Evolutionary conservation across 305 asterid genomes (phyloP).

Genomic region (Stenogyne calaminthoides): DNA sequence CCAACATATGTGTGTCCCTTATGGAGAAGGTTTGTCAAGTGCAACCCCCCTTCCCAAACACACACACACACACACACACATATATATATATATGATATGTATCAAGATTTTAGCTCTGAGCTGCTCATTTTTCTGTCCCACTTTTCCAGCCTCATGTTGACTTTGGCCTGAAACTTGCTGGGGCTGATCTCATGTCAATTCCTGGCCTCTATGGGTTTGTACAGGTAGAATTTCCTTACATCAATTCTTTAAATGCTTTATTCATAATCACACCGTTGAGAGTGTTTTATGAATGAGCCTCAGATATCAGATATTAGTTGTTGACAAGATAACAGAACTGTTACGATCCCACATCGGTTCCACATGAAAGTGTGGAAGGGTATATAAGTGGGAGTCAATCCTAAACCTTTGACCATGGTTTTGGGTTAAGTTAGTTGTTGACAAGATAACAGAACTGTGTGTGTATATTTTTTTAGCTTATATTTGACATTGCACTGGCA

Average conservation of each 20-base stretch:
- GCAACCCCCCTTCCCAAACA: not conserved
- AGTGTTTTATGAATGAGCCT: not conserved
- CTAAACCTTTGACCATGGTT: too few species aligned
- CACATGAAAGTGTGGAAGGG: too few species aligned
- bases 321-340: not conserved
- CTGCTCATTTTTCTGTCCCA: conserved; percentile 21
- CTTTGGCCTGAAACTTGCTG: conserved; percentile 83
- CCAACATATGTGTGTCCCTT: conserved; percentile 75
- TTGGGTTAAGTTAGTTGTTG: too few species aligned
- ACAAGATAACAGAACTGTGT: too few species aligned
- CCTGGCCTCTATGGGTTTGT: conserved; percentile 86
- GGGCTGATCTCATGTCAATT: conserved; percentile 98
- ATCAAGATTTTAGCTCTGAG: not conserved
- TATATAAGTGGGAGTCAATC: too few species aligned
- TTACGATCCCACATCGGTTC: too few species aligned
- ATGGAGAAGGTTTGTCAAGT: conserved; percentile 81
- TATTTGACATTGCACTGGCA: conserved; percentile 18
- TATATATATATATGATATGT: too few species aligned
- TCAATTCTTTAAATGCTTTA: conserved; percentile 18
- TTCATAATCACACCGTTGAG: conserved; percentile 11
- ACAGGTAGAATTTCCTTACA: conserved; percentile 66
- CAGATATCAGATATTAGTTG: conserved; percentile 2
- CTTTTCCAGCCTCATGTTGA: conserved; percentile 90
- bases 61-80: not conserved
- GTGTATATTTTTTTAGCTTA: not conserved